phyloP scores from a whole-genome alignment of 164 flowering plant genomes.

The Cinnamomum chago region DNA sequence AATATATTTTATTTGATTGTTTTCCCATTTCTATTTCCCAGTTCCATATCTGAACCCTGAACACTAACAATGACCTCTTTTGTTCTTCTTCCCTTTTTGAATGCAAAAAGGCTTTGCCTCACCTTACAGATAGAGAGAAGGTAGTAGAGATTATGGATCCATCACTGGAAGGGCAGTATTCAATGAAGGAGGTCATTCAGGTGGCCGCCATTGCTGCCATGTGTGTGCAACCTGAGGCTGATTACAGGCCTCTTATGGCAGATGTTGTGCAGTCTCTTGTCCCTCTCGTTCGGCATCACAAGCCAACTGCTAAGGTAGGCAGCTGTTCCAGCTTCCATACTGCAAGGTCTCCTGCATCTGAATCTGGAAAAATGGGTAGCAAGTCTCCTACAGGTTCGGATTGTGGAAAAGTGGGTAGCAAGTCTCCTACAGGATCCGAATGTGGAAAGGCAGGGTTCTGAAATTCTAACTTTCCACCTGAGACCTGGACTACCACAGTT shows the following conservation, averaged over 20 bases:
- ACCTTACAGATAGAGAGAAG: slow-evolving; percentile 78
- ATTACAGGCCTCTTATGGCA: slow-evolving; percentile 94
- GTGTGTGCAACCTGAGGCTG: slow-evolving; percentile 96
- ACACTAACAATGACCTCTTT: background rate
- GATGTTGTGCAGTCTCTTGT: slow-evolving; percentile 92
- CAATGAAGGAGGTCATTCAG: slow-evolving; percentile 86
- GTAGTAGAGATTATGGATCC: slow-evolving; percentile 91
- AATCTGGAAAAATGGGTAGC: background rate
- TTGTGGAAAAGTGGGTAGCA: background rate
- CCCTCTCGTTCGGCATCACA: slow-evolving; percentile 65
- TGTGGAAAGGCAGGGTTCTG: no score
- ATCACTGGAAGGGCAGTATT: slow-evolving; percentile 78
- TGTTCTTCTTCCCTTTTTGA: background rate
- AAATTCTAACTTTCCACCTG: no score
- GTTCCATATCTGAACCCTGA: background rate
- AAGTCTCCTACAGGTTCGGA: background rate
- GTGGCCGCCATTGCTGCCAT: slow-evolving; percentile 99
- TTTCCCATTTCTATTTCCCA: background rate
- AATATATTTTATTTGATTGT: background rate
- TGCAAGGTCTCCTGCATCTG: slow-evolving; percentile 33
- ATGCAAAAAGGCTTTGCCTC: slow-evolving; percentile 65
- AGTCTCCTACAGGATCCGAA: background rate
- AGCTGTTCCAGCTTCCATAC: slow-evolving; percentile 45
- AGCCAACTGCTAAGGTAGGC: slow-evolving; percentile 43
- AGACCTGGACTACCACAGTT: no score